Evolutionary conservation across 164 flowering plant genomes (phyloP), one percentile per base, ranked within the genome.

Genomic region (Sextonia rubra): DNA sequence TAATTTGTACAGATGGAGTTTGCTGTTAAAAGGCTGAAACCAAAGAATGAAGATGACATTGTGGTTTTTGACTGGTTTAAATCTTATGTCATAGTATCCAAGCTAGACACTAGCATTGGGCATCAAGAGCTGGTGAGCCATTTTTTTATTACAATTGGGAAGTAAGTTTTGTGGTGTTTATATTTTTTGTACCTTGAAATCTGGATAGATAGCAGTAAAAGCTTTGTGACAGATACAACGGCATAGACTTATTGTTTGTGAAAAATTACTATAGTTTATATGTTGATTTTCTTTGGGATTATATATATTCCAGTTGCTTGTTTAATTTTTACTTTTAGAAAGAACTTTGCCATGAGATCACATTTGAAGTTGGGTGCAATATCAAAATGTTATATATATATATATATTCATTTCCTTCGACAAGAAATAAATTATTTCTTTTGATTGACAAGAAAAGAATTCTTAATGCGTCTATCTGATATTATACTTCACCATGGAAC

Each of bases 51-150:
- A 74, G 85, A 73, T 60, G 84, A 77, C 63, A 64, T 78, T 76
- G 84, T 76, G 75, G 92, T 91, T 80, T 90, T 95, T 80, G 86
- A 86, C 77, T 93, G 97, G 93, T 95, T 93, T 58, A 89, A 77
- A 76, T 72, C 75, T 3, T 80, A 91, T 81, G 97, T 95, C 44
- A 71, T 93, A 72, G 81, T 66, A 66, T 78, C 85, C 74, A 91
- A 82, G 88, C 82, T 84, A 77, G 98, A 91, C 68, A 86, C 94
- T 64, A 83, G 91, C 78, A 86, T 95, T 72, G 87, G 71, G 70
- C 97, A 95, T 76, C 81, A 89, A 55, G 98, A 93, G 73, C 91
- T 95, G 80, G 99, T 95, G 76, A 84, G 99, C 81, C 15, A n/a
- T 68, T 65, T 18, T 18, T 64, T 64, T 29, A 6, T 12, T 64